These are phyloP conservation scores for Leishmania gerbilli DNA, from an alignment of 208 protist genomes.

Conservation along the genomic window DNA sequence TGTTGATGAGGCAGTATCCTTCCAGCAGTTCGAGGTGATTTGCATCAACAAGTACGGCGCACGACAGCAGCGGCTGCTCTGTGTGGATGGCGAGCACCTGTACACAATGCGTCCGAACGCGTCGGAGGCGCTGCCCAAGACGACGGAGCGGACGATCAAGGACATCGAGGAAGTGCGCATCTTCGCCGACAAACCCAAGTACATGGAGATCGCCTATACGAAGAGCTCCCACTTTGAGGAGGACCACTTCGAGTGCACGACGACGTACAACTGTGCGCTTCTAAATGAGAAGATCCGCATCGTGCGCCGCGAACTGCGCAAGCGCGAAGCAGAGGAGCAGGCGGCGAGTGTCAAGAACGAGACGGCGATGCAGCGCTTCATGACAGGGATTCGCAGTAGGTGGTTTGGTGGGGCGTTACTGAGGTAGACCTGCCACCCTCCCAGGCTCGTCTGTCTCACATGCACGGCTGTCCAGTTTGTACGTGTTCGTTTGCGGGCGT, in stretches of 20 bases:
- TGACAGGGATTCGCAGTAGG: constrained; percentile 25
- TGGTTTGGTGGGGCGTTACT: constrained; percentile 34
- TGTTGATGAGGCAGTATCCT: constrained; percentile 69
- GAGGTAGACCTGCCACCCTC: neutral
- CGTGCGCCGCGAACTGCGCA: constrained; percentile 71
- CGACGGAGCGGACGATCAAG: constrained; percentile 66
- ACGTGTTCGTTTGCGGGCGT: neutral
- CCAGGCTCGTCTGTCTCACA: neutral
- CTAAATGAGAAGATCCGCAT: constrained; percentile 87
- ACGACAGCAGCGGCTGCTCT: constrained; percentile 77
- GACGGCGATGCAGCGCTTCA: constrained; percentile 37
- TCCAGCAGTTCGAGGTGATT: constrained; percentile 89
- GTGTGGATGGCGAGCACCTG: constrained; percentile 82
- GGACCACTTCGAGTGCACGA: constrained; percentile 87
- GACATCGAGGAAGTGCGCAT: constrained; percentile 77
- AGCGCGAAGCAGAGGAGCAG: constrained; percentile 56
- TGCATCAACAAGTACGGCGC: constrained; percentile 78
- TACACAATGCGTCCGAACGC: constrained; percentile 81
- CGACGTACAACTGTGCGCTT: constrained; percentile 77
- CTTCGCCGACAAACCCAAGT: constrained; percentile 74
- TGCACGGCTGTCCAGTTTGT: neutral
- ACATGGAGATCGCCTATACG: constrained; percentile 82
- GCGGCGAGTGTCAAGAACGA: constrained; percentile 26
- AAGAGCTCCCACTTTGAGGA: constrained; percentile 68
- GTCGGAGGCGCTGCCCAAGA: constrained; percentile 43